Base-by-base conservation (phyloP, 805 yeast genomes). In the Sugiyamaella chiloensis region DNA sequence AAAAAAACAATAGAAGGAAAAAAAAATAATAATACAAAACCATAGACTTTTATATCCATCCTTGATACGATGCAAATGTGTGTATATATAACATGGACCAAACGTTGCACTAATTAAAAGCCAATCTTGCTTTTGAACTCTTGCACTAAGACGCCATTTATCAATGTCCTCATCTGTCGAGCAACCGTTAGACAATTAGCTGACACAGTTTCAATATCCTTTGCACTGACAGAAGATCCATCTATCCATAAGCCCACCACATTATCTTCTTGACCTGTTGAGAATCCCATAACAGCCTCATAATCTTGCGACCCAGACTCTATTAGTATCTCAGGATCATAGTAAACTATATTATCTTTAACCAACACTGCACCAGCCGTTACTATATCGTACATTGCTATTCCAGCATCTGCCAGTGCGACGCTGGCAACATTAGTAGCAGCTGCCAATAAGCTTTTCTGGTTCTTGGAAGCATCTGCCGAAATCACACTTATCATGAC, bases 401-500 rank as follows among this genome's bases (percentile, higher is more conserved):
- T 80, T 5, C 89, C 89, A 0, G 96, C 83, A 64, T 93, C 93
- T 0, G 86, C 81, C 48, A 93, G 64, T 0, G 96, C 95, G 43
- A 88, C 62, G 2, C 85, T 78, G 0, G 86, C 74, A 31, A 81
- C 75, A 53, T 81, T 82, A n/a, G 79, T 72, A 2, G 82, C 68
- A 68, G 81, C 78, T 20, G 75, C 72, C 19, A 71, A 61, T 45
- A 75, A 65, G 9, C 61, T 50, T 21, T 46, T 39, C 6, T 19
- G 17, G n/a, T 56, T 61, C 26, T 68, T 65, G 32, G 76, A 69
- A 24, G 74, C 65, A 24, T 75, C 62, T 32, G 65, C 55, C 5
- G 83, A 72, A 24, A 90, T 73, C 5, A 91, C 69, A 32, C 83
- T 78, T 4, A 93, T 70, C 52, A 82, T 83, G 12, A 91, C 75